Conservation (phyloP, 805 yeast species). For the Cyberlindnera maclurae region DNA sequence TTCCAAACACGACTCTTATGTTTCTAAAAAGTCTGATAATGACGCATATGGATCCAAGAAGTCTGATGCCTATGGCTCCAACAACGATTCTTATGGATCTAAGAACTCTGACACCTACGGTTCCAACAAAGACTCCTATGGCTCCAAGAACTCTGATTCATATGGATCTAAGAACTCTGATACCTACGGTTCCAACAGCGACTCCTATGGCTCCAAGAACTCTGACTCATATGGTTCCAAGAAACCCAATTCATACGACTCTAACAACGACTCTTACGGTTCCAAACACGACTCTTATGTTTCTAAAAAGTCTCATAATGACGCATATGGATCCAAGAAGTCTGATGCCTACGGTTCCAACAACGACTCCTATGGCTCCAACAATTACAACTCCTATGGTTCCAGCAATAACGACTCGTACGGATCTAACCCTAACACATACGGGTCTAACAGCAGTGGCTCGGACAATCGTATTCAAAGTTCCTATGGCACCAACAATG, state of each 20-base stretch:
- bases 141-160: too few relatives aligned
- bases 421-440: background rate
- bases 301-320: background rate
- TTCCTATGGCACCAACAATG: background rate
- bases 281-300: background rate
- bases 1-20: background rate
- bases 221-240: background rate
- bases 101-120: background rate
- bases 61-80: background rate
- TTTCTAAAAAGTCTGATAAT: slow-evolving; percentile 1
- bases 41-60: background rate
- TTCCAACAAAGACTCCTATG: background rate
- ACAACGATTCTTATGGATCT: background rate
- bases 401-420: background rate
- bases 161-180: background rate
- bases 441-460: slow-evolving; percentile 1
- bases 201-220: background rate
- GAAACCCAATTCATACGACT: background rate
- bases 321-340: slow-evolving; percentile 1
- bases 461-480: too few relatives aligned
- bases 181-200: background rate
- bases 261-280: background rate
- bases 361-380: background rate
- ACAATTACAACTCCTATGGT: background rate
- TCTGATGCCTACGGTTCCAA: background rate